Evolutionary conservation across 805 yeast species (phyloP).

Genomic region (Ogataea zsoltii): DNA sequence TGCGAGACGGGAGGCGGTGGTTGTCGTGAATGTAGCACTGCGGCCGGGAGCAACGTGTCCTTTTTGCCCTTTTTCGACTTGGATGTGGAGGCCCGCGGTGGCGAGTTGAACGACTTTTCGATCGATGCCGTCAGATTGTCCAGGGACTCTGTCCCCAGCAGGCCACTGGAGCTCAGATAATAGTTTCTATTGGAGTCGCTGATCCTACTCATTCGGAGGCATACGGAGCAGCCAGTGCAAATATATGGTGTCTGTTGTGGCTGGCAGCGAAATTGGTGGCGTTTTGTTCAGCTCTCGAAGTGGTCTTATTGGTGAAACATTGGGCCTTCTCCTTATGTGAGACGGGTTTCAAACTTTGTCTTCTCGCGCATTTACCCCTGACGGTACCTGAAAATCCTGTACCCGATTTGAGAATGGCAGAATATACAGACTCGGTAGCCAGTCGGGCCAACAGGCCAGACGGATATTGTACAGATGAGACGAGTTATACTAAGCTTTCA

Average conservation of each 20-base stretch:
- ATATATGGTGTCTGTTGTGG: no score
- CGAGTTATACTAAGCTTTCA: no score
- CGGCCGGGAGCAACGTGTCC: slow-evolving; percentile 8
- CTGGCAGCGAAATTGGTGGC: no score
- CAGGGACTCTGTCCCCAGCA: slow-evolving; percentile 18
- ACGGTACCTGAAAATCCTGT: slow-evolving; percentile 3
- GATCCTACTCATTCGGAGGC: slow-evolving; percentile 13
- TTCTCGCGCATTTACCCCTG: slow-evolving; percentile 5
- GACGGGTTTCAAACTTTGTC: slow-evolving; percentile 3
- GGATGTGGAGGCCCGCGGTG: slow-evolving; percentile 6
- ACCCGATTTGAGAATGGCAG: neutral
- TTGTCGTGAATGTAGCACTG: neutral
- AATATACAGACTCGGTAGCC: no score
- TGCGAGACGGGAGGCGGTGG: neutral
- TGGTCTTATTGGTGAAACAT: no score
- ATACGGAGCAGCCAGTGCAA: neutral
- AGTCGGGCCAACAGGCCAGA: no score
- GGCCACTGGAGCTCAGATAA: slow-evolving; percentile 18
- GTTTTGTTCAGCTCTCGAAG: no score
- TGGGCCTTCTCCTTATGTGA: neutral
- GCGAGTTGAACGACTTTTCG: slow-evolving; percentile 17
- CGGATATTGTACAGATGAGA: no score
- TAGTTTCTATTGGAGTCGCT: slow-evolving; percentile 15
- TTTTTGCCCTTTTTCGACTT: neutral
- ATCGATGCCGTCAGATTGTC: slow-evolving; percentile 21